phyloP scores from a whole-genome alignment of 1,139 yeast genomes.

The Yamadazyma membranifaciens region DNA sequence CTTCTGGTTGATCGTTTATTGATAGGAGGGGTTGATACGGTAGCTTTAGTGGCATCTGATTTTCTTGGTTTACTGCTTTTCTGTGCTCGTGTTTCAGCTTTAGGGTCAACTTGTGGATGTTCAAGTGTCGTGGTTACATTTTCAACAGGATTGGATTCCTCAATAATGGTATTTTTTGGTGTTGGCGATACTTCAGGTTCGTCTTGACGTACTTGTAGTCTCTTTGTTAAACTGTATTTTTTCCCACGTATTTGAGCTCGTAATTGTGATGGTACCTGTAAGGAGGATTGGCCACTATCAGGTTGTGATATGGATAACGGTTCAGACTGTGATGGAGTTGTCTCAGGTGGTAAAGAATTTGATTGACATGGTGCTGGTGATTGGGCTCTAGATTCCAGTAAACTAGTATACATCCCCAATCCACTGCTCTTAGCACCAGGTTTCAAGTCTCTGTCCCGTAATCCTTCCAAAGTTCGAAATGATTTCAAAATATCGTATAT shows the following conservation, averaged over 20 bases:
- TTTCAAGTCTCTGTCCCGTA: neutral
- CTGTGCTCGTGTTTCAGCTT: neutral
- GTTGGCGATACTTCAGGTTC: neutral
- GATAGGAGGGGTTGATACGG: too few species aligned
- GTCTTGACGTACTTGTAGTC: neutral
- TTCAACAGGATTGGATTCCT: neutral
- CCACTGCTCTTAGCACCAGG: too few species aligned
- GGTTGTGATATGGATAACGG: neutral
- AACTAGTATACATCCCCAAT: too few species aligned
- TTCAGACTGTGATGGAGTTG: neutral
- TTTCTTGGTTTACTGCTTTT: neutral
- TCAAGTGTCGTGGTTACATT: neutral
- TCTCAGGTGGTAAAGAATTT: too few species aligned
- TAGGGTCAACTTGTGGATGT: neutral
- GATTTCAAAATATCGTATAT: slow-evolving; percentile 10
- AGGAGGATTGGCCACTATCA: neutral
- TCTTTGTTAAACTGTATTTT: neutral
- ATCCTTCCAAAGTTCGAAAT: slow-evolving; percentile 11
- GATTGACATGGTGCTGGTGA: too few species aligned
- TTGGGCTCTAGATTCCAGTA: too few species aligned
- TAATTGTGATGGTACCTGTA: neutral
- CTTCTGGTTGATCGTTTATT: slow-evolving; percentile 11
- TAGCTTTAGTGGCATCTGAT: neutral
- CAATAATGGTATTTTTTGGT: neutral
- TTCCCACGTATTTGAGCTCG: neutral